Evolutionary conservation across 345 rosid genomes (phyloP).

Genomic region (Salix koriyanagi): DNA sequence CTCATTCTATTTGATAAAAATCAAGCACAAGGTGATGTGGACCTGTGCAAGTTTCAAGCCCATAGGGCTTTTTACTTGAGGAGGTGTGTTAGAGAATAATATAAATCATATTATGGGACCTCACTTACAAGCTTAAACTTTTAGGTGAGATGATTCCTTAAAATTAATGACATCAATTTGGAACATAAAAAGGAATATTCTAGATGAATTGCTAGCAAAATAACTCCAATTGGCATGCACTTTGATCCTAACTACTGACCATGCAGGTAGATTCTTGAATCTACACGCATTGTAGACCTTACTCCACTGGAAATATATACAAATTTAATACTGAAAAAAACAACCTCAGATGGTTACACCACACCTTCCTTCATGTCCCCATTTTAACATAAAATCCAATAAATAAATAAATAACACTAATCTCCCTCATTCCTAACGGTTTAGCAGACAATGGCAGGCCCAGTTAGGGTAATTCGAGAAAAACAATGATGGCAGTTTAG

Average conservation of each 20-base stretch:
- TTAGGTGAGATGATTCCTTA: no score
- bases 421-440: background rate
- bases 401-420: background rate
- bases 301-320: background rate
- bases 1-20: no score
- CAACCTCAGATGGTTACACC: background rate
- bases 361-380: slow-evolving; percentile 1
- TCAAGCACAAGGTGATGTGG: no score
- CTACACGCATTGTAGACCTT: background rate
- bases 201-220: no score
- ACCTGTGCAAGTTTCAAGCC: no score
- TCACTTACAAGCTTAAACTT: no score
- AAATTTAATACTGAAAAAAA: background rate
- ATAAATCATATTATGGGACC: no score
- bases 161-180: no score
- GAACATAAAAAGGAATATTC: no score
- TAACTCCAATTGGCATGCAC: background rate
- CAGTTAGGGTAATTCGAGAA: background rate
- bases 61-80: no score
- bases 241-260: background rate
- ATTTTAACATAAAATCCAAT: background rate
- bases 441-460: background rate
- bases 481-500: slow-evolving; percentile 21
- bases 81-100: no score
- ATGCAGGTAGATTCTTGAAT: background rate